Evolutionary conservation across 2,329 filamentous ascomycete genomes (phyloP), one percentile per base, ranked within the genome.

Genomic region (Eutypella sp.): DNA sequence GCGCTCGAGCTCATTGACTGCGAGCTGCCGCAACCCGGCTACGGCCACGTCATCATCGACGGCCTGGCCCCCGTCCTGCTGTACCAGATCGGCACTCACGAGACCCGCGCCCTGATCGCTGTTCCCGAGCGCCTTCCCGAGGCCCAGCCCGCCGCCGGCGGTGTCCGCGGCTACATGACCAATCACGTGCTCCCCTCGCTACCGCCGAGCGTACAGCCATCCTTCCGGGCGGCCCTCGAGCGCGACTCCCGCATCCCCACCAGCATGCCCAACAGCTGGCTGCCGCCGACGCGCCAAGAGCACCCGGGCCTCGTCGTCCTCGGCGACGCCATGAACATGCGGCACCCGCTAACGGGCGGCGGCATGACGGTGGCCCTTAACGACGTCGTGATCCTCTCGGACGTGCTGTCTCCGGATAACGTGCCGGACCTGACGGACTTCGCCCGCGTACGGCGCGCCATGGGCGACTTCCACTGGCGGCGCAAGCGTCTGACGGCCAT

Each of bases 351-450:
- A 11, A 99, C 93, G 0, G 93, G 93, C 44, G 93, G 93, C 54
- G 93, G 93, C 57, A 99, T 99, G 93, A 97, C 92, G 0, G 93
- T 97, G 2, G 93, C 89, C 1, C 87, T 99, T 67, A 95, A 92
- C 69, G 93, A 99, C 62, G 91, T 88, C 2, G 78, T 93, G 10
- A 68, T 95, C 1, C 76, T 99, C 22, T 74, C 85, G 1, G 77
- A 85, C 8, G 73, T 96, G 19, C 79, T 99, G 2, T 74, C 80
- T 31, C 90, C 89, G 0, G 70, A 77, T 33, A 67, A 70, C 7
- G 76, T 96, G 0, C 84, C 87, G 4, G 71, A 77, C 52, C 77
- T 99, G 3, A 78, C 77, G 47, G 79, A 96, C 67, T 78, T 79
- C 3, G 65, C 67, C 2, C 75, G 79, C 33, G 82, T 99, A 5